Conservation (phyloP, 768 basidiomycete species). For the Russula emetica region DNA sequence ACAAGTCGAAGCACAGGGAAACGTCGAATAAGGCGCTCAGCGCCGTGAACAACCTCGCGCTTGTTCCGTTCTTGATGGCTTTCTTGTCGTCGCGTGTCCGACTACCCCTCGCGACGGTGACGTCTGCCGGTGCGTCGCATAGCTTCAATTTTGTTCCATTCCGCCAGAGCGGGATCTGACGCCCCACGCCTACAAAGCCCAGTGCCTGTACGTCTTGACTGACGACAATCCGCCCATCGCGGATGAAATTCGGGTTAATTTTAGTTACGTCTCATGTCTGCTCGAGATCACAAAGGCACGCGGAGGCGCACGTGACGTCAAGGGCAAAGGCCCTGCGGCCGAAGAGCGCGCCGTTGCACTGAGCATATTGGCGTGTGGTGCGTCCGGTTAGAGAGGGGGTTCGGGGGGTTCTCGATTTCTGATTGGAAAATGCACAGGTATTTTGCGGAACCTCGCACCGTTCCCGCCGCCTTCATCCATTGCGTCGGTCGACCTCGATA, state of each 20-base stretch:
- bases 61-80: slow-evolving; percentile 85
- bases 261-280: slow-evolving; percentile 59
- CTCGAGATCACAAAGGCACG: slow-evolving; percentile 52
- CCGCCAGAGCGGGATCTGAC: not conserved
- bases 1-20: slow-evolving; percentile 48
- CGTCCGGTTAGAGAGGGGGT: slow-evolving; percentile 17
- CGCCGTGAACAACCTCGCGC: slow-evolving; percentile 75
- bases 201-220: slow-evolving; percentile 88
- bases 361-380: slow-evolving; percentile 70
- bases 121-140: slow-evolving; percentile 62
- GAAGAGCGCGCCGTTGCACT: slow-evolving; percentile 52
- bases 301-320: slow-evolving; percentile 32
- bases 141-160: slow-evolving; percentile 3
- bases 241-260: slow-evolving; percentile 57
- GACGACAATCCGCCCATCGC: slow-evolving; percentile 83
- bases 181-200: slow-evolving; percentile 47
- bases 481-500: slow-evolving; percentile 64
- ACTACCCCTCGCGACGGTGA: slow-evolving; percentile 66
- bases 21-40: slow-evolving; percentile 89
- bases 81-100: slow-evolving; percentile 70
- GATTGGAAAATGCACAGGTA: slow-evolving; percentile 45
- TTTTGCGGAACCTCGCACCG: slow-evolving; percentile 71
- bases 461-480: slow-evolving; percentile 62
- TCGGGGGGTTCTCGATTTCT: slow-evolving; percentile 1
- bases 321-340: slow-evolving; percentile 41